Evolutionary conservation across 2,329 filamentous ascomycete genomes (phyloP), one percentile per base, ranked within the genome.

Genomic region (Aureobasidium sp.): DNA sequence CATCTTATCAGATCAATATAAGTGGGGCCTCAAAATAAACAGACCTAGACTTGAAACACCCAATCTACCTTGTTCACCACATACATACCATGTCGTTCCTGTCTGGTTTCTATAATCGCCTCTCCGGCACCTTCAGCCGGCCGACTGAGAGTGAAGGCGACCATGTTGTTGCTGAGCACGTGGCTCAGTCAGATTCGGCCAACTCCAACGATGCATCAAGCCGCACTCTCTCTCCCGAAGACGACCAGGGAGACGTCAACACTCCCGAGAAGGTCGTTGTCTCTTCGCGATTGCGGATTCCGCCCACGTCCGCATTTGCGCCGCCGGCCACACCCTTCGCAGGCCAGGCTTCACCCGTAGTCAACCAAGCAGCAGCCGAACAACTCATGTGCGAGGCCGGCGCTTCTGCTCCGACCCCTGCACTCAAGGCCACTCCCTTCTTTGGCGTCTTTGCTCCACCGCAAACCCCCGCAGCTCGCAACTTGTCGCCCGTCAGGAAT

Each of bases 361-460:
- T 50, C 57, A 60, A 60, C n/a, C 44, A 24, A 29, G 57, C 57
- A 8, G 57, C 57, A 13, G 57, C 57, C 10, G 44, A 60, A 5
- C 57, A 60, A 43, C 46, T 60, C 26, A 39, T 29, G 44, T 36
- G 44, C 57, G 57, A 60, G 57, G 57, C 57, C n/a, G 57, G 34
- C 12, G 47, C 57, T n/a, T 50, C 34, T 32, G 34, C 34, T n/a
- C 46, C 44, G 9, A 50, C 44, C 3, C 29, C 46, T 9, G 26
- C 32, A 12, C 44, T 50, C 34, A 41, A 43, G 34, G 10, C 57
- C 9, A 60, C 57, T 10, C 57, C 57, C 4, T 60, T 60, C 57
- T 60, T 60, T 27, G 55, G 55, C 32, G 39, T 59, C 55, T 59
- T 59, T 15, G 57, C 57, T n/a, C 57, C 57, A 12, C 57, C 46